A percentile compares a stretch with the other conserved stretches of the same genome.
phyloP scores from a whole-genome alignment of 1,139 yeast species.

The Spathaspora jeffriesii region DNA sequence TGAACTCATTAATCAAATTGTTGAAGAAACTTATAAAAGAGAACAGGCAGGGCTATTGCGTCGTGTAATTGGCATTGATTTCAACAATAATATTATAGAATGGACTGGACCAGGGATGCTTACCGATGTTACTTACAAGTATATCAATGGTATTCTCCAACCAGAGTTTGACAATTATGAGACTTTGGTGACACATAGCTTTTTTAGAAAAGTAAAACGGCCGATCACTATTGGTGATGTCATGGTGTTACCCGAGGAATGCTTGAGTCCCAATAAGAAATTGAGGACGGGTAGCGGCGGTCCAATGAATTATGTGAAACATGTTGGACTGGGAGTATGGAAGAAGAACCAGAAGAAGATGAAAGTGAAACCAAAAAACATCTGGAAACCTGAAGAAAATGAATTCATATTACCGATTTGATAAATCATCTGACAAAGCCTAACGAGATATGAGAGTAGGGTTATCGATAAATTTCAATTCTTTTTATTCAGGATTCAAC shows the following conservation, averaged over 20 bases:
- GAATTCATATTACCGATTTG: too few relatives aligned
- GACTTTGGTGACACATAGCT: not conserved
- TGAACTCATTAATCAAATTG: conserved; percentile 76
- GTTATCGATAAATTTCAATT: too few relatives aligned
- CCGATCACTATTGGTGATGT: not conserved
- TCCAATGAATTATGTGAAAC: conserved; percentile 63
- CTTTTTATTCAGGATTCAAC: too few relatives aligned
- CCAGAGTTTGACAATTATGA: not conserved
- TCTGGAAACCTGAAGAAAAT: not conserved
- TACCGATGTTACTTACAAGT: conserved; percentile 80
- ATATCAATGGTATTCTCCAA: conserved; percentile 52
- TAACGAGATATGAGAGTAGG: too few relatives aligned
- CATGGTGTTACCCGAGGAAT: not conserved
- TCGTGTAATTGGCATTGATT: conserved; percentile 50
- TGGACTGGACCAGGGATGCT: conserved; percentile 99
- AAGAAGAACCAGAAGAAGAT: conserved; percentile 25
- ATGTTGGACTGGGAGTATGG: conserved; percentile 73
- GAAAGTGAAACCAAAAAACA: not conserved
- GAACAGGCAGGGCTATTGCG: conserved; percentile 37
- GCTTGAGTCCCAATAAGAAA: not conserved
- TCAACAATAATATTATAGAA: conserved; percentile 82
- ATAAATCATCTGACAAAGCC: too few relatives aligned
- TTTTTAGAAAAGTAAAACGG: conserved; percentile 19
- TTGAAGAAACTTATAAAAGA: conserved; percentile 63
- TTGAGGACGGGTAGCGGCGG: conserved; percentile 20